Base-by-base conservation (phyloP, 106 monocot species). In the Narthecium ossifragum region DNA sequence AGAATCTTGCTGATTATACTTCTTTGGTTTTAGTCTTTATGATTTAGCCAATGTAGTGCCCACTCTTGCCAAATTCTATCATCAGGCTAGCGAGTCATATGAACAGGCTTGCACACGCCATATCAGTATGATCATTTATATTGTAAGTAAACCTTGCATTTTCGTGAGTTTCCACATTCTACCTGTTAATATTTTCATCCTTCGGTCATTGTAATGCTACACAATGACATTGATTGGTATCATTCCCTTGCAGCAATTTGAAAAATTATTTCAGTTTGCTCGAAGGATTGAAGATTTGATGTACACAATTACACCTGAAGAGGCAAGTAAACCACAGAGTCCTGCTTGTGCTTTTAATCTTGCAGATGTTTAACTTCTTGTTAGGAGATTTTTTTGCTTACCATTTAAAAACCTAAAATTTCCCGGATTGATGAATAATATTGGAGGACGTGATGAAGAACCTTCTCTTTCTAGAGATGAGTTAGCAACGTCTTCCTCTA, bases 41-140 rank as follows among this genome's bases (percentile, higher is more conserved):
- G 98, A 99, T 62, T 72, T 99, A 55, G 98, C 98, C 13, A 91
- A 99, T 85, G 81, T 85, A 36, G 91, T 99, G 51, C 84, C 87
- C 39, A 88, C 98, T 21, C 76, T 99, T 64, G 91, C 87, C 9
- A 99, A 91, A 55, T 99, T 88, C 53, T 99, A 99, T 59, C 98
- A 91, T 73, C 87, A 87, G 60, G 98, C 98, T 51, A 99, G 91
- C 68, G 98, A 99, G 77, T 61, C 88, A 37, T 99, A 99, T 60
- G 91, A 99, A 52, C 98, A 85, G 33, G 91, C 98, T 51, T 88
- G 98, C 63, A 84, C 87, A 36, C 73, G 88, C 47, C 88, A 91
- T 75, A 88, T 92, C 31, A 78, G 62, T 66, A 67, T 75, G 56
- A 79, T 99, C 48, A 99, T 99, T 65, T 79, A 75, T 61, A 55